These are phyloP conservation scores for Nakazawaea wickerhamii DNA, from an alignment of 805 yeast species.

Conservation along the genomic window DNA sequence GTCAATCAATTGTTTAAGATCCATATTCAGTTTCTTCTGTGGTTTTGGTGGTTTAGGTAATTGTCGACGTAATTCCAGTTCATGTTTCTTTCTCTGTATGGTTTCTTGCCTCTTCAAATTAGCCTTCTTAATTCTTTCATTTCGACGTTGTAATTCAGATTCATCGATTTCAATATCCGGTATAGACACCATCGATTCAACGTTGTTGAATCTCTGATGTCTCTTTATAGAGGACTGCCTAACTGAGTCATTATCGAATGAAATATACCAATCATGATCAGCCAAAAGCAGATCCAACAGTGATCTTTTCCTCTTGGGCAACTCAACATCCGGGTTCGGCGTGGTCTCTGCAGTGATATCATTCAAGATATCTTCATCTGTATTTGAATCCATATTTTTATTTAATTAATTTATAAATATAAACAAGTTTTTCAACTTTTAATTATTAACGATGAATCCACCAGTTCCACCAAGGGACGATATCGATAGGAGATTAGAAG, in stretches of 20 bases:
- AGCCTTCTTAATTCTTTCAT: neutral
- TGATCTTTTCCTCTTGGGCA: neutral
- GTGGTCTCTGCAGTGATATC: neutral
- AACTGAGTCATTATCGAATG: slow-evolving; percentile 12
- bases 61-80: neutral
- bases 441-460: too few species aligned
- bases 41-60: neutral
- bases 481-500: too few species aligned
- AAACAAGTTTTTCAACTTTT: too few species aligned
- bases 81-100: slow-evolving; percentile 1
- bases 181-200: too few species aligned
- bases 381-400: neutral
- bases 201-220: slow-evolving; percentile 1
- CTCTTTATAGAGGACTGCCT: slow-evolving; percentile 16
- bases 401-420: too few species aligned
- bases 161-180: slow-evolving; percentile 1
- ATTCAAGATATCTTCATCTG: neutral
- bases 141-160: neutral
- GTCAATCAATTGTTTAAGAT: slow-evolving; percentile 5
- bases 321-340: neutral
- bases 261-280: slow-evolving; percentile 25
- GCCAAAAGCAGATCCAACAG: slow-evolving; percentile 17
- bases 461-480: too few species aligned
- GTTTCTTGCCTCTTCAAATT: slow-evolving; percentile 2
- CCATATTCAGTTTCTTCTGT: neutral